Conservation (phyloP, 2,329 filamentous ascomycete species). For the Monosporascus cannonballus region DNA sequence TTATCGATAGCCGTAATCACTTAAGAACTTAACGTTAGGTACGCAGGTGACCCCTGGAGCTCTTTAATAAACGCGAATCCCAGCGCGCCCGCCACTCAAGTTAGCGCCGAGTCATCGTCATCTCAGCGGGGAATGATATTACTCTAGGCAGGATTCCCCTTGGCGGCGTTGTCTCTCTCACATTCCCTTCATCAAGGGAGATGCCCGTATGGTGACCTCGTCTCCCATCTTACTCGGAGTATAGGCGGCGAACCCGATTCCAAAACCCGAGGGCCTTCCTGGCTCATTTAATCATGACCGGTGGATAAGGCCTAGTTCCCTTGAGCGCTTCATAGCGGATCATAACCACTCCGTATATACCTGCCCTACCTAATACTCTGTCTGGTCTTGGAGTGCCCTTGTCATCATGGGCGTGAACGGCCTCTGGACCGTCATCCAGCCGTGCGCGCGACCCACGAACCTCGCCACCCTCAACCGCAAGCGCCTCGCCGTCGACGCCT, state of each 20-base stretch:
- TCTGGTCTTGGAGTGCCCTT: not conserved
- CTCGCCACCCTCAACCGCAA: constrained; percentile 94
- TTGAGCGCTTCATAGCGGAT: not conserved
- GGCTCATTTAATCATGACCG: no score
- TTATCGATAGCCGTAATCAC: not conserved
- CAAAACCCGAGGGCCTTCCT: no score
- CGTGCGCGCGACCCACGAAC: constrained; percentile 91
- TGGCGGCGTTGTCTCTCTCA: not conserved
- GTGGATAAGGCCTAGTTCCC: not conserved
- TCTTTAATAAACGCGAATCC: not conserved
- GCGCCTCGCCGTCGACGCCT: constrained; percentile 93
- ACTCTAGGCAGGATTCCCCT: not conserved
- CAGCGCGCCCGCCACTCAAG: not conserved
- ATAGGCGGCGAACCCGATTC: no score
- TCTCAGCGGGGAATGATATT: not conserved
- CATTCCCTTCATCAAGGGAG: not conserved
- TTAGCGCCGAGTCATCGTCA: constrained; percentile 15
- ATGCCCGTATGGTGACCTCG: not conserved
- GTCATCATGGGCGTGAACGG: constrained; percentile 87
- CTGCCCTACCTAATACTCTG: no score
- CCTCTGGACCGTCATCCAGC: constrained; percentile 93
- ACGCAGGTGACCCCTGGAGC: no score
- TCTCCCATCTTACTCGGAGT: not conserved
- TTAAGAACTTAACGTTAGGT: no score
- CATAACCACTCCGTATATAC: not conserved